A percentile compares a stretch with the other conserved stretches of the same genome.
phyloP scores from a whole-genome alignment of 768 basidiomycete genomes.

The Mycena filopes region DNA sequence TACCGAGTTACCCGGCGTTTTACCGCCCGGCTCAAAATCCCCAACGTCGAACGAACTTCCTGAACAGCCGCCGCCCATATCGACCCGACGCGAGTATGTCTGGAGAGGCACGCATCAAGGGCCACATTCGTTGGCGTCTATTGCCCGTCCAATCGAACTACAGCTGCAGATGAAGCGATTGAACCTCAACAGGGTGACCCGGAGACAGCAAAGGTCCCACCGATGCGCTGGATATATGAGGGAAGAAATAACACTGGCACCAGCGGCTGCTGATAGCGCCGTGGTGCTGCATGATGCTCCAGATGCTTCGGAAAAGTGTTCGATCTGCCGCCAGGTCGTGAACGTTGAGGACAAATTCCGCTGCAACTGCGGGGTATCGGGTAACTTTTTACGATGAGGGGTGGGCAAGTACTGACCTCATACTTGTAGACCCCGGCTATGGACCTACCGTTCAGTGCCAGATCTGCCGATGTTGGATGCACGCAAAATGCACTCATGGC shows the following conservation, averaged over 20 bases:
- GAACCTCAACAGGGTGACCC: neutral
- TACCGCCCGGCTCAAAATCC: too few species aligned
- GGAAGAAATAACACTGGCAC: neutral
- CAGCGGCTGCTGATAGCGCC: neutral
- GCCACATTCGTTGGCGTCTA: too few species aligned
- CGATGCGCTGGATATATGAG: neutral
- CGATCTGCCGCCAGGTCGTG: neutral
- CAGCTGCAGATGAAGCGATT: neutral
- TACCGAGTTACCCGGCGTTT: too few species aligned
- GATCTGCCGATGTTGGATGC: neutral
- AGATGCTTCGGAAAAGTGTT: neutral
- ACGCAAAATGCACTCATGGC: neutral
- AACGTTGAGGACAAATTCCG: neutral
- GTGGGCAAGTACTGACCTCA: too few species aligned
- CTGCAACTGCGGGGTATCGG: neutral
- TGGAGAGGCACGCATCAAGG: neutral
- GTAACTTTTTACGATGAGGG: neutral
- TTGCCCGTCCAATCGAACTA: neutral
- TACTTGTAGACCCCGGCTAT: neutral
- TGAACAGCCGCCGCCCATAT: too few species aligned
- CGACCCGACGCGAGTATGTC: constrained; percentile 1
- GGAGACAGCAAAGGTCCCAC: neutral
- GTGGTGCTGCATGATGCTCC: neutral
- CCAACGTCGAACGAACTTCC: neutral
- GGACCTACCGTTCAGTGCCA: neutral